These are phyloP conservation scores for Haemoproteus tartakovskyi DNA, from an alignment of 169 alveolate species.

Conservation along the genomic window DNA sequence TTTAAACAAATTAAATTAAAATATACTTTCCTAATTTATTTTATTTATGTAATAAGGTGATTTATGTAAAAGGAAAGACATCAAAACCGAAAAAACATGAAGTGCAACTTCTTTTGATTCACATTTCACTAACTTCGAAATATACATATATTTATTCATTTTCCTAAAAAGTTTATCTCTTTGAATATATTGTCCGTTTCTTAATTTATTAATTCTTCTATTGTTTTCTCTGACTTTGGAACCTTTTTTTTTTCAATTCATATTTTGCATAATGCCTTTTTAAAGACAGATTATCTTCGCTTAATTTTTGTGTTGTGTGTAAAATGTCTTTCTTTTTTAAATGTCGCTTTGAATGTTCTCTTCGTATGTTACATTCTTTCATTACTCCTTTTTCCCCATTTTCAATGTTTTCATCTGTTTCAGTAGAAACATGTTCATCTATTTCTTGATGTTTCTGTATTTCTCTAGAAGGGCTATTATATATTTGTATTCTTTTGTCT, in stretches of 20 bases:
- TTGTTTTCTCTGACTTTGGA: background rate
- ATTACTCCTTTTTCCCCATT: too few species aligned
- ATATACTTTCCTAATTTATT: conserved; percentile 8
- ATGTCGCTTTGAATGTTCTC: background rate
- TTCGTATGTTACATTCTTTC: too few species aligned
- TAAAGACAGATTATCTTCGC: background rate
- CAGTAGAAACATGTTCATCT: too few species aligned
- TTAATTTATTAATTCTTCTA: background rate
- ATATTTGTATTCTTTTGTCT: background rate
- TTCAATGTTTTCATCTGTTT: too few species aligned
- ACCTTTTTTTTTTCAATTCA: background rate
- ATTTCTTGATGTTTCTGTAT: too few species aligned
- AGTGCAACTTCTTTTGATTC: conserved; percentile 65
- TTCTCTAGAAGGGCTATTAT: too few species aligned
- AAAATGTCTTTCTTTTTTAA: background rate
- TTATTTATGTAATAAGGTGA: conserved; percentile 62
- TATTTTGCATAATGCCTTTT: background rate
- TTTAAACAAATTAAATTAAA: too few species aligned
- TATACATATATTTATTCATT: conserved; percentile 48
- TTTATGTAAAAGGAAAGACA: conserved; percentile 49
- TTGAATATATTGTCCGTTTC: background rate
- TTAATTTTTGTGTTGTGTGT: background rate
- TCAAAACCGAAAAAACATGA: conserved; percentile 56
- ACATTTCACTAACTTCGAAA: conserved; percentile 65
- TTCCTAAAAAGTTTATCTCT: conserved; percentile 5